Conservation (phyloP, 2,329 filamentous ascomycete genomes). For the Botrytis fabae region DNA sequence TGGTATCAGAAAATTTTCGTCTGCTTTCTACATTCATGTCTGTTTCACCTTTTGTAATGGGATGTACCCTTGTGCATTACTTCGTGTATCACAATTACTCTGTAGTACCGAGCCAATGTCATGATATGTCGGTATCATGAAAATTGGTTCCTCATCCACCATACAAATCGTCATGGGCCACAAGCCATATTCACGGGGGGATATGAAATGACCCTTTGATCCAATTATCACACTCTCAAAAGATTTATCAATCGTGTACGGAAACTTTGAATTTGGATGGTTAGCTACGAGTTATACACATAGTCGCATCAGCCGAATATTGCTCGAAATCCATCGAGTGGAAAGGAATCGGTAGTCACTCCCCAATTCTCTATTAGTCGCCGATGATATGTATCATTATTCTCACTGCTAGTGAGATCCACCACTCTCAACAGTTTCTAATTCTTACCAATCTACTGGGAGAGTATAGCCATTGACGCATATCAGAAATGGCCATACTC, state of each 20-base stretch:
- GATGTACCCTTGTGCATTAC: neutral
- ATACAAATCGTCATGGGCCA: neutral
- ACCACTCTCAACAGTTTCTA: too few relatives aligned
- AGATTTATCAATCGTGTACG: accelerated
- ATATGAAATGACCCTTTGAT: neutral
- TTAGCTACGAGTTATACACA: neutral
- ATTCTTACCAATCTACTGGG: too few relatives aligned
- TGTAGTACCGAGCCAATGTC: neutral
- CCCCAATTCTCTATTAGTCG: neutral
- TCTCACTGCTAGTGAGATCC: neutral
- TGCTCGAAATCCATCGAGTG: neutral
- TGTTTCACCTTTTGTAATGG: accelerated
- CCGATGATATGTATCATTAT: accelerated
- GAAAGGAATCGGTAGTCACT: accelerated
- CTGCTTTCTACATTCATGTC: neutral
- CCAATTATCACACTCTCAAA: neutral
- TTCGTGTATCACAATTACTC: neutral
- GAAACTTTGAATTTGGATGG: neutral
- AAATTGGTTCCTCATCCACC: accelerated
- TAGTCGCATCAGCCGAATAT: neutral
- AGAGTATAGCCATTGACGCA: neutral
- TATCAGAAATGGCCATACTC: accelerated
- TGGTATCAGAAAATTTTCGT: neutral
- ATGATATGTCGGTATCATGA: neutral
- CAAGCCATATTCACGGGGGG: accelerated